Evolutionary conservation across 768 basidiomycete species (phyloP).

Genomic region (Punctularia strigosozonata): DNA sequence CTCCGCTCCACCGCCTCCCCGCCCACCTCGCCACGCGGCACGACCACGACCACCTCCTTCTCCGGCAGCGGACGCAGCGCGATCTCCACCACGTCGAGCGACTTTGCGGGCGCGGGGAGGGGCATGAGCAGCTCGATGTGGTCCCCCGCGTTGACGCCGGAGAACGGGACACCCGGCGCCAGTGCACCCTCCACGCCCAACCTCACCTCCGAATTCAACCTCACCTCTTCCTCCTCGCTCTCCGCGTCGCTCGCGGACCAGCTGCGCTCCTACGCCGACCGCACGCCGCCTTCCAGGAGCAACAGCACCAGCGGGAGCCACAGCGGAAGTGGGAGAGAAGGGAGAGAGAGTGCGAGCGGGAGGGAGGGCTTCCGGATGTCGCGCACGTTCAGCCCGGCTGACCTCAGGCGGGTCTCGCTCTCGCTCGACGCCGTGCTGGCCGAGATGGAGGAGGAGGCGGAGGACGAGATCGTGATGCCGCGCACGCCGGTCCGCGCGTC

Average conservation of each 20-base stretch:
- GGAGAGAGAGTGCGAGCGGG: no score
- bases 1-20: conserved; percentile 39
- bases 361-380: conserved; percentile 33
- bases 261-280: background rate
- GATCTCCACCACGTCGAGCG: conserved; percentile 34
- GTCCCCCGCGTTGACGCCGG: conserved; percentile 36
- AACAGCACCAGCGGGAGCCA: conserved; percentile 22
- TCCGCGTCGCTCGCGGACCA: background rate
- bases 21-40: conserved; percentile 28
- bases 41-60: conserved; percentile 26
- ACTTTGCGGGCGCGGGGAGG: conserved; percentile 28
- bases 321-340: no score
- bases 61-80: conserved; percentile 27
- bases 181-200: conserved; percentile 32
- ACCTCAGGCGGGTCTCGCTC: conserved; percentile 52
- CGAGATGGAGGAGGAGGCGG: conserved; percentile 66
- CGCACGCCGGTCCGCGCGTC: conserved; percentile 29
- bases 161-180: conserved; percentile 20
- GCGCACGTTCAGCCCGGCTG: conserved; percentile 38
- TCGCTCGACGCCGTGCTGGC: conserved; percentile 68
- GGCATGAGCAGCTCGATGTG: conserved; percentile 23
- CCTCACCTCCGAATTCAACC: background rate
- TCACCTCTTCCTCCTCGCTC: conserved; percentile 28
- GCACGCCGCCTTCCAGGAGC: conserved; percentile 15
- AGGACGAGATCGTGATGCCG: conserved; percentile 70